Base-by-base conservation (phyloP, 2,329 filamentous ascomycete genomes). In the Apiospora rasikravindrae region DNA sequence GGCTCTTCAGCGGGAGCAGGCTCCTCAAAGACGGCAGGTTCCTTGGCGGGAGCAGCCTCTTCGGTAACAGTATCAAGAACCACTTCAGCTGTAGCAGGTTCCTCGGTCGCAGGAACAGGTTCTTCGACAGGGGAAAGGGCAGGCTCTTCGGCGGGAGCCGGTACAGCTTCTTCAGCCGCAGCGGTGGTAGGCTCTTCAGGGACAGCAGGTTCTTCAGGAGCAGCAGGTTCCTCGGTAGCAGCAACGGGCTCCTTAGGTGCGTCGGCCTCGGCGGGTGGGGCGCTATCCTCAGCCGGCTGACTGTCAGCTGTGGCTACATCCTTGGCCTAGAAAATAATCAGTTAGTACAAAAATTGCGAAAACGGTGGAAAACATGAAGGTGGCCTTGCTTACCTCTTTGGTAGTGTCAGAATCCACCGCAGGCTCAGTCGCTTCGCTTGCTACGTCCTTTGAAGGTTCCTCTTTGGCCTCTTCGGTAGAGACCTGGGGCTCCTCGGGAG, bases 321-420 rank as follows among this genome's bases (percentile, higher is more conserved):
- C 44, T 45, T 26, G 69, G 45, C 68, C 53, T 72, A 71, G 37
- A 67, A 26, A 71, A 40, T n/a, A 7, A 26, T 29, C 44, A 13
- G 61, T 69, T 11, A 45, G 57, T 40, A 37, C 8, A 24, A 42
- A 26, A 68, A 69, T 29, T 68, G 26, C 67, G 67, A 53, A 44
- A 53, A 22, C 2, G 69, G 49, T 22, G 22, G 47, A 6, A 49
- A 49, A 6, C 47, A n/a, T 49, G 10, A 24, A 4, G 64, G 68
- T 42, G 24, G 33, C 68, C 68, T 45, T 66, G 69, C 19, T 45
- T 73, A 44, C 19, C 14, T 75, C 70, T 6, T 77, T 74, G 4
- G 64, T 47, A 64, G 69, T 61, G 53, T 71, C 61, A 64, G 71
- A 6, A 29, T 73, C 72, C 40, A 75, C 75, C 47, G 67, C 72